Percentiles rank a stretch among this genome's conserved stretches.
These are phyloP conservation scores for Middelhovenomyces tepae DNA, from an alignment of 805 yeast genomes.

Conservation along the genomic window DNA sequence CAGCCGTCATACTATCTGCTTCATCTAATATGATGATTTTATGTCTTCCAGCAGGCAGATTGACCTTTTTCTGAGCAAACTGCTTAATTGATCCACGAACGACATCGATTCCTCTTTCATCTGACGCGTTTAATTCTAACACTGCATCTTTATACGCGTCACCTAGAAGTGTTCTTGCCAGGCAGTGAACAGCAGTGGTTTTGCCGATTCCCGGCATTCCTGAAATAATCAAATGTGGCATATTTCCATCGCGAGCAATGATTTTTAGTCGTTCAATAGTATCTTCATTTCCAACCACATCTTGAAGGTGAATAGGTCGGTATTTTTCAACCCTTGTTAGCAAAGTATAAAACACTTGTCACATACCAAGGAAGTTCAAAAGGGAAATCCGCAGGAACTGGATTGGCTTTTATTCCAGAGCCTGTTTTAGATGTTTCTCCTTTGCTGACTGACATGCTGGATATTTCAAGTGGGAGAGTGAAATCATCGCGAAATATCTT, in stretches of 20 bases:
- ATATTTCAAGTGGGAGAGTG: too few species aligned
- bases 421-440: too few species aligned
- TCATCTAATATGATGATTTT: slow-evolving; percentile 91
- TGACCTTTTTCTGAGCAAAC: slow-evolving; percentile 91
- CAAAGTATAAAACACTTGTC: too few species aligned
- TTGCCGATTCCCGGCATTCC: slow-evolving; percentile 96
- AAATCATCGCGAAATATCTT: too few species aligned
- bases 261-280: slow-evolving; percentile 76
- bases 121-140: slow-evolving; percentile 89
- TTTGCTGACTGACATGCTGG: too few species aligned
- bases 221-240: slow-evolving; percentile 95
- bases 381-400: too few species aligned
- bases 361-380: slow-evolving; percentile 17
- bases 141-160: slow-evolving; percentile 70
- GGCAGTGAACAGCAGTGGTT: slow-evolving; percentile 86
- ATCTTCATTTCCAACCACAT: slow-evolving; percentile 89
- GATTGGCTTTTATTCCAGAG: too few species aligned
- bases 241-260: slow-evolving; percentile 86
- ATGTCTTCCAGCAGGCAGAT: slow-evolving; percentile 80
- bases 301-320: slow-evolving; percentile 69
- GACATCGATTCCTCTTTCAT: slow-evolving; percentile 95
- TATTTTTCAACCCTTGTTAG: slow-evolving; percentile 98
- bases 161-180: slow-evolving; percentile 78
- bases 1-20: slow-evolving; percentile 95
- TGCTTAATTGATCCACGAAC: slow-evolving; percentile 90